Evolutionary conservation across 352 stramenopile genomes (phyloP).

Genomic region (Pseudoperonospora humuli): DNA sequence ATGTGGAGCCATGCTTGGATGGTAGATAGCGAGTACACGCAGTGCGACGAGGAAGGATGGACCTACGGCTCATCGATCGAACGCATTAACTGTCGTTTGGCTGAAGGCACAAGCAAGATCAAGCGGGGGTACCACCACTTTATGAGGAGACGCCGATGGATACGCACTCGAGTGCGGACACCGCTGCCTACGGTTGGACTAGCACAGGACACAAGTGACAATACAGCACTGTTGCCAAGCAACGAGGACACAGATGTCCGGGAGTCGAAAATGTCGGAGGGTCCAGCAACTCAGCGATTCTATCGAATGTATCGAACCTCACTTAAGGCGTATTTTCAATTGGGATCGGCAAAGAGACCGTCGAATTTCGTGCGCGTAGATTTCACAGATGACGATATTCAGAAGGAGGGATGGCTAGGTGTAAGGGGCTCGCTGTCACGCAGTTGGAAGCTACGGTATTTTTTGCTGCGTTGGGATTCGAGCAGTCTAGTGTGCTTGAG

Average conservation of each 20-base stretch:
- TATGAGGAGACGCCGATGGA: slow-evolving; percentile 63
- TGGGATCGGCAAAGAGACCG: slow-evolving; percentile 30
- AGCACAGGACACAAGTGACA: not conserved
- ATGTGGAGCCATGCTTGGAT: slow-evolving; percentile 81
- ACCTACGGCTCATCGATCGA: slow-evolving; percentile 78
- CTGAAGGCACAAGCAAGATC: slow-evolving; percentile 62
- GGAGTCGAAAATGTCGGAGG: slow-evolving; percentile 2
- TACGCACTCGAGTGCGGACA: slow-evolving; percentile 66
- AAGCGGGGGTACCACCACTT: slow-evolving; percentile 81
- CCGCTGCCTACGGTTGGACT: slow-evolving; percentile 16
- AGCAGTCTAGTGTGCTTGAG: slow-evolving; percentile 72
- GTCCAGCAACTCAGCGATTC: slow-evolving; percentile 20
- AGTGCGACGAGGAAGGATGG: slow-evolving; percentile 82
- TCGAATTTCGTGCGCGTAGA: slow-evolving; percentile 47
- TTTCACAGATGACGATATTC: slow-evolving; percentile 66
- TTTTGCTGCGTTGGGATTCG: slow-evolving; percentile 55
- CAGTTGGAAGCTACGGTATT: slow-evolving; percentile 84
- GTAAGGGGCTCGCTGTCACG: slow-evolving; percentile 56
- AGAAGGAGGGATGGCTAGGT: slow-evolving; percentile 72
- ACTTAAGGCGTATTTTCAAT: slow-evolving; percentile 52
- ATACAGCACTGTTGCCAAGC: not conserved
- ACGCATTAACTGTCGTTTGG: slow-evolving; percentile 74
- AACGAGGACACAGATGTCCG: not conserved
- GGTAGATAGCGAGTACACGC: slow-evolving; percentile 63
- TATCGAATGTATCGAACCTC: slow-evolving; percentile 69